Base-by-base conservation (phyloP, 805 yeast genomes). In the Diddensiella caesifluorescens region DNA sequence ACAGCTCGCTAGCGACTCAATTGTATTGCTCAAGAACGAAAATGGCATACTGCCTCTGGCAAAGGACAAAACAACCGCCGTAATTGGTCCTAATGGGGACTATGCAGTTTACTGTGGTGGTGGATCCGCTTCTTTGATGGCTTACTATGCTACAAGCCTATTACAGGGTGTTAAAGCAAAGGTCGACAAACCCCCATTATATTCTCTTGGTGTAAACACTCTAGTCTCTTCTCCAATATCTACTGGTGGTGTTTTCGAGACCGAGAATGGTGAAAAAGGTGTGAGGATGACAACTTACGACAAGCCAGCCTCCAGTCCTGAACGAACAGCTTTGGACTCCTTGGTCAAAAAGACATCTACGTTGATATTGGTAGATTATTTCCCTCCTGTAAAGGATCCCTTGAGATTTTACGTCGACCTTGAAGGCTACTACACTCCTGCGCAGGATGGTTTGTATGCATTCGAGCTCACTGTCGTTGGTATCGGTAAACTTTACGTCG, bases 41-140 rank as follows among this genome's bases (percentile, higher is more conserved):
- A 51, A 59, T 28, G 48, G 53, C 19, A 46, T 71, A 2, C 59
- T 75, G 44, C 83, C 83, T 1, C 62, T 79, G 38, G 52, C 62
- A 30, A 69, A 65, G 48, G 44, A 53, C 4, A 66, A 66, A 31
- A 64, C 53, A 4, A 62, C 69, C 22, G 74, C 75, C 3, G 71
- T 79, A 13, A 73, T 79, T 51, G 84, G 83, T 2, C 81, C 81
- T 25, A 75, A 73, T 48, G 81, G 77, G 19, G 71, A 66, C 46
- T 57, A 54, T 31, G 63, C 75, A 5, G 67, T 70, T 29, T 70
- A 64, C 45, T 70, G 76, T 18, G 83, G 83, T 43, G 83, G 83
- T 48, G 83, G 83, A 6, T 76, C 80, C 13, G 80, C 82, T 29
- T 62, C 75, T 9, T 59, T 74, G 50, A 60, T 60, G 15, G 68